Base-by-base conservation (phyloP, 2,329 filamentous ascomycete species). In the Calonectria hongkongensis region DNA sequence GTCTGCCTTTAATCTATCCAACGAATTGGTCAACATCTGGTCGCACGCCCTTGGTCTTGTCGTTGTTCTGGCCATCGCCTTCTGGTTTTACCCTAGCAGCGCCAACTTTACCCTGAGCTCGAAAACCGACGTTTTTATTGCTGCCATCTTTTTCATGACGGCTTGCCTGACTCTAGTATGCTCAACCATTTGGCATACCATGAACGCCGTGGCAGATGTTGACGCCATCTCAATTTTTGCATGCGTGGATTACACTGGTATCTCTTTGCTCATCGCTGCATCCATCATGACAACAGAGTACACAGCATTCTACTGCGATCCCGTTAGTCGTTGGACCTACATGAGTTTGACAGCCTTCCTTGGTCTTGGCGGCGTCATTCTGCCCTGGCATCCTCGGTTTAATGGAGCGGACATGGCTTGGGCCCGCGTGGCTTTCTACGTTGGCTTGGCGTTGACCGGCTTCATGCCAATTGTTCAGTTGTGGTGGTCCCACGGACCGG, bases 201-300 rank as follows among this genome's bases (percentile, higher is more conserved):
- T 99, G 95, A 98, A 96, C 86, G 95, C 95, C 79, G 97, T 98
- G 68, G 95, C 96, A 21, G 94, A 98, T 78, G 93, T 98, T 80
- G 91, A 92, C 25, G 91, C 98, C 50, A 94, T 99, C 86, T 97
- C 98, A 82, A 94, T 95, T 74, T 98, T 99, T 81, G 97, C 97
- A 21, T 99, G 97, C 83, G 95, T 99, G 72, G 97, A 99, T 84
- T 99, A 99, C 85, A 98, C 97, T 0, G 97, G 97, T 68, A 99
- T 99, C 78, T 98, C 96, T 1, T 88, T 99, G 64, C 90, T 99
- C 30, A 97, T 99, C 66, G 95, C 97, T 2, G 95, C 97, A 12
- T 98, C 95, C 70, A 99, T 99, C 86, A 95, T 98, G 90, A 98
- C 97, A 2, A 98, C 95, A 43, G 97, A 99, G 83, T 99, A 98